These are phyloP conservation scores for Penicillium crystallinum DNA, from an alignment of 495 filamentous ascomycete species.

Conservation along the genomic window DNA sequence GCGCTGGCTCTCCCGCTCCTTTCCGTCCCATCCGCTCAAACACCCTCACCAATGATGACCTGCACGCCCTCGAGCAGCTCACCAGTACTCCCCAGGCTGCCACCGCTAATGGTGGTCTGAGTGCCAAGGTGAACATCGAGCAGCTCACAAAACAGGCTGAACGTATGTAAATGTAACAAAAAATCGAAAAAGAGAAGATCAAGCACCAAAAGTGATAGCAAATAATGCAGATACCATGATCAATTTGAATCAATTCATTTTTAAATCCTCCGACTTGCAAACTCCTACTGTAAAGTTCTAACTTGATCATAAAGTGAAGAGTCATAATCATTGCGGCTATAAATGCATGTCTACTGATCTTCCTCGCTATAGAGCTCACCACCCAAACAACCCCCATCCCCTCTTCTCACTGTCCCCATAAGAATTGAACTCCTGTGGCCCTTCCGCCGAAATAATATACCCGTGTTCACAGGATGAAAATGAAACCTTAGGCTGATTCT, in stretches of 20 bases:
- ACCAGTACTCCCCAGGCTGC: constrained; percentile 17
- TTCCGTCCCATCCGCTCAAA: constrained; percentile 46
- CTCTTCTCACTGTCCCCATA: constrained; percentile 16
- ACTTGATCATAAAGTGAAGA: neutral
- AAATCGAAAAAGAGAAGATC: neutral
- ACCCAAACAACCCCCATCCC: constrained; percentile 10
- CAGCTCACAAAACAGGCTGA: constrained; percentile 33
- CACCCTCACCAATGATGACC: constrained; percentile 41
- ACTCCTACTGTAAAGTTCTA: neutral
- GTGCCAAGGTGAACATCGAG: constrained; percentile 34
- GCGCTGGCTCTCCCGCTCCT: constrained; percentile 41
- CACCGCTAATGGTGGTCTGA: constrained; percentile 16
- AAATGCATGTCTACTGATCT: neutral
- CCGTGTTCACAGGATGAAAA: constrained; percentile 55
- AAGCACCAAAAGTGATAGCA: constrained; percentile 9
- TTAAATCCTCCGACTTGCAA: neutral
- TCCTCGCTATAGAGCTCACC: constrained; percentile 1
- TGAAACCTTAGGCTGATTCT: constrained; percentile 44
- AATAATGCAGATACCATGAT: constrained; percentile 23
- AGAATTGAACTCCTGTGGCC: constrained; percentile 42
- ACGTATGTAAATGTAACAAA: constrained; percentile 22
- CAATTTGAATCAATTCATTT: neutral
- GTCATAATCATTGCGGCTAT: neutral
- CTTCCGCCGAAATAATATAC: constrained; percentile 56
- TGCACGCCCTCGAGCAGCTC: constrained; percentile 41